Base-by-base conservation (phyloP, 2,329 filamentous ascomycete genomes). In the Penicillium hesseltinei region DNA sequence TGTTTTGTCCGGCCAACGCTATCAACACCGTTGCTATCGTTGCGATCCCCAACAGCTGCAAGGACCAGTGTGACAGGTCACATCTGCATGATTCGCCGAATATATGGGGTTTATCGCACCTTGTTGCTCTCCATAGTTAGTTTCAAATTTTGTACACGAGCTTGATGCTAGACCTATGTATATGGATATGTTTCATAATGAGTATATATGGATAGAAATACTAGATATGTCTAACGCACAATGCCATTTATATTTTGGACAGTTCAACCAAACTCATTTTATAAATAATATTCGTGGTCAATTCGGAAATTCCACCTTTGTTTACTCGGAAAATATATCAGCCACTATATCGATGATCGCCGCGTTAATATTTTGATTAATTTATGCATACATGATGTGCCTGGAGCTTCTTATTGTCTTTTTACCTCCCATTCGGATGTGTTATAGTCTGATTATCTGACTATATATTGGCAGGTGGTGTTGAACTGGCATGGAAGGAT, bases 1-100 rank as follows among this genome's bases (percentile, higher is more conserved):
- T 59, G 54, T 63, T 66, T 66, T 66, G 55, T 54, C 55, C 55
- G 49, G 54, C 49, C 54, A 57, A 57, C 54, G 43, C 36, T 46
- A 40, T 56, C 47, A 52, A 49, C 25, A 42, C 54, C 42, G 54
- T 56, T 56, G 53, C 54, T 56, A 56, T 56, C 42, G 53, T 51
- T 56, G 54, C 46, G 15, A 57, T 57, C 55, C 50, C 55, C 55
- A 57, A 45, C 55, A n/a, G 57, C 54, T 36, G 57, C 54, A 59
- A 59, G 54, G 54, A 29, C 47, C 19, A 48, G 35, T 52, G n/a
- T 54, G 54, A 57, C 45, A 29, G 23, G 51, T 57, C 55, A 57
- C 27, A 57, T 57, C 48, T 45, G 23, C 38, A 44, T 55, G 44
- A 36, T 51, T 51, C 46, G 25, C 53, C 25, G 54, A 33, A 49